A percentile compares a stretch with the other conserved stretches of the same genome.
Conservation (phyloP, 2,329 filamentous ascomycete species). For the Cladorrhinum sp. region DNA sequence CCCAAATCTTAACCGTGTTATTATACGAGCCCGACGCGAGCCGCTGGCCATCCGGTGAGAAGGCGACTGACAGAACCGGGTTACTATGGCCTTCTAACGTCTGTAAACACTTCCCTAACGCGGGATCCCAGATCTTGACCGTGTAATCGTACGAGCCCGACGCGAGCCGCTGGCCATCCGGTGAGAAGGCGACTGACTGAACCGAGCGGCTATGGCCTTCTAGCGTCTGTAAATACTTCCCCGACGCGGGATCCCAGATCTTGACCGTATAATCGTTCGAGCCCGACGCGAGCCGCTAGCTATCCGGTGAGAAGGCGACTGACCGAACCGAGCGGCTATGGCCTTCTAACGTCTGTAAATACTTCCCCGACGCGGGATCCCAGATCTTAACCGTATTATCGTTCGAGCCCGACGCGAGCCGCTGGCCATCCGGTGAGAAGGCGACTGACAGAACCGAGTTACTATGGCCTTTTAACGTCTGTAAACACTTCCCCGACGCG, state of each 20-base stretch:
- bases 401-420: neutral
- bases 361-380: neutral
- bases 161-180: neutral
- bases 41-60: neutral
- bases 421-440: neutral
- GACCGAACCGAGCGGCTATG: neutral
- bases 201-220: neutral
- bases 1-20: neutral
- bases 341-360: neutral
- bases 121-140: neutral
- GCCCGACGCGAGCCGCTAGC: neutral
- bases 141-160: neutral
- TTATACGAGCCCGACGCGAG: neutral
- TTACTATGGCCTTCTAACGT: neutral
- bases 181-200: neutral
- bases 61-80: neutral
- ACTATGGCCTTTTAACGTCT: neutral
- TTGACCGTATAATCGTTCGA: neutral
- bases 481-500: neutral
- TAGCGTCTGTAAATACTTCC: neutral
- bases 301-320: neutral
- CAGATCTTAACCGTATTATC: neutral
- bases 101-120: neutral
- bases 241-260: neutral
- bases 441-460: neutral